Base-by-base conservation (phyloP, 129 eudicot species). In the Flaveria sonorensis region DNA sequence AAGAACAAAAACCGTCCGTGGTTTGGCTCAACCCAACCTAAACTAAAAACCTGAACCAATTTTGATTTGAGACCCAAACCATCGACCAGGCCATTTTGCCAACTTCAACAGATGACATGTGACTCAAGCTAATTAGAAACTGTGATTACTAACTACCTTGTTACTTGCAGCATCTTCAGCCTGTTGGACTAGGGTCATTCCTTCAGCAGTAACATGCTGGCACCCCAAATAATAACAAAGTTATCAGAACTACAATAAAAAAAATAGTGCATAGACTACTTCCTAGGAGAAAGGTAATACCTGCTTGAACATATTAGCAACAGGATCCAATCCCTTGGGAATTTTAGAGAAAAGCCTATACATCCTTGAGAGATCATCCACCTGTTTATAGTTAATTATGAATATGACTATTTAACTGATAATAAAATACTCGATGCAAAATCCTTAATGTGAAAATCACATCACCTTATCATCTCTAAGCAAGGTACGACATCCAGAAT, bases 101-200 rank as follows among this genome's bases (percentile, higher is more conserved):
- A 61, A 13, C 50, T 12, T 14, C 18, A 40, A 18, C 32, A 64
- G 23, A 67, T 11, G 71, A 52, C 10, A 42, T 52, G 6, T 36
- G 42, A 67, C 21, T 42, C 43, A 39, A 68, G 28, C 59, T 40
- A 20, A 15, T 18, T 42, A 68, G 2, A 67, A 55, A 43, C 3
- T 10, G 36, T 59, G 63, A 45, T 71, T 64, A 6, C 7, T 36
- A 36, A 36, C 40, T 36, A 88, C 94, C 96, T 83, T 88, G 79
- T 75, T 85, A 71, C 82, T 76, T 16, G 96, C 94, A 46, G 88
- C 94, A 72, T 92, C 96, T 80, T 90, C 98, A 40, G 98, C 98
- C 56, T 88, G 92, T 76, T 90, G 88, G 48, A 92, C 92, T 78
- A 90, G 70, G 32, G 88, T 75, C 75, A 69, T 90, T 18, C 96